Base-by-base conservation (phyloP, 1,284 basidiomycete genomes). In the Tilletia setariae region DNA sequence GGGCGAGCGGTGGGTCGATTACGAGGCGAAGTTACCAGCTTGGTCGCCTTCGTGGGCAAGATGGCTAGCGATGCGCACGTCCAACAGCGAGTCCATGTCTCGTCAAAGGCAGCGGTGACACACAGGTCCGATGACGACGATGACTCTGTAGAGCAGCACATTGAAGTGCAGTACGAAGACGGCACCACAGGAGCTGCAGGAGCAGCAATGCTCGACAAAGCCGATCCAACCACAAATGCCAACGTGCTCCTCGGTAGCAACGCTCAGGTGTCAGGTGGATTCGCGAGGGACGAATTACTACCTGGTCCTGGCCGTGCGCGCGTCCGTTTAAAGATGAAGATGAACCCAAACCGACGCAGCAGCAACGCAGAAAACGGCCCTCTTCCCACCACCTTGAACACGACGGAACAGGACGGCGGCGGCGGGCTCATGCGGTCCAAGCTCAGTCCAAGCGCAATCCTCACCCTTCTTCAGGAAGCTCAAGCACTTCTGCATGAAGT, bases 1-100 rank as follows among this genome's bases (percentile, higher is more conserved):
- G 92, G 92, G 1, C 87, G 88, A 32, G 85, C 89, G 71, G 78
- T 93, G 6, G 92, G 92, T 4, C 78, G 85, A 46, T 84, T 93
- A 28, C 87, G 91, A 15, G 92, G 92, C 32, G 40, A 61, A n/a
- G 67, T 42, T 8, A 64, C 63, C 15, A 56, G 62, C 6, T 32
- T 70, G 13, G 8, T 51, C 23, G 9, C 40, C 40, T 69, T 23
- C 42, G 16, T 61, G 16, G 13, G 30, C 19, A 25, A 30, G 35
- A 25, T 61, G 56, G 56, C 30, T 3, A 30, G 28, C 13, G 56
- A 40, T 61, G 25, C 35, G 16, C 35, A 40, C 6, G 35, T 40
- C 6, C 35, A 40, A 6, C 7, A 61, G 56, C 56, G 6, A 2
- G 4, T 2, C 13, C 8, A 30, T 30, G 15, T 15, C 4, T 28